These are phyloP conservation scores for Ceratocystis ficicola DNA, from an alignment of 2,329 filamentous ascomycete species.

Conservation along the genomic window DNA sequence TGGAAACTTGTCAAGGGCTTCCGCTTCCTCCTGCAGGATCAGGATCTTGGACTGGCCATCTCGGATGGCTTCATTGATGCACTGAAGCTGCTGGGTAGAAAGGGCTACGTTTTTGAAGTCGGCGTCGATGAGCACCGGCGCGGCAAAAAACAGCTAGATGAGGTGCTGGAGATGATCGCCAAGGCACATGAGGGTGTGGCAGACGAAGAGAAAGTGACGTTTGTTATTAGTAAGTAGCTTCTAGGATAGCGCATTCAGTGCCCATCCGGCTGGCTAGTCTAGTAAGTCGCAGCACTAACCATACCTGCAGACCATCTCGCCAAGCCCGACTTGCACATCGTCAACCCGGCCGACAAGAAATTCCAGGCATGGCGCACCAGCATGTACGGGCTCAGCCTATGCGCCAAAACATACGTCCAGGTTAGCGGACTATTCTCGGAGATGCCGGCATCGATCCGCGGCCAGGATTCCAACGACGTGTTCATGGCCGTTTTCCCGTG, in stretches of 20 bases:
- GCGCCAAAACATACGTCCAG: slow-evolving; percentile 68
- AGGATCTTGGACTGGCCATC: slow-evolving; percentile 54
- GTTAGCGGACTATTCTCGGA: slow-evolving; percentile 79
- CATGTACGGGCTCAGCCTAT: slow-evolving; percentile 54
- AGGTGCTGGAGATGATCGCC: slow-evolving; percentile 57
- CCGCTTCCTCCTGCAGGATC: slow-evolving; percentile 71
- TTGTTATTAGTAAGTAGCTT: slow-evolving; percentile 51
- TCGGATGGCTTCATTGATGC: slow-evolving; percentile 51
- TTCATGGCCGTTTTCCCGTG: slow-evolving; percentile 56
- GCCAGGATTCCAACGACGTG: slow-evolving; percentile 41
- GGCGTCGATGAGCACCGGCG: slow-evolving; percentile 71
- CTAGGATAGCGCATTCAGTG: neutral
- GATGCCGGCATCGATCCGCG: slow-evolving; percentile 47
- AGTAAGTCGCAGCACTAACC: neutral
- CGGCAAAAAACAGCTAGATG: slow-evolving; percentile 60
- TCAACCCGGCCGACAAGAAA: slow-evolving; percentile 44
- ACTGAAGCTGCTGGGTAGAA: slow-evolving; percentile 51
- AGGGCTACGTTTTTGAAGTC: slow-evolving; percentile 63
- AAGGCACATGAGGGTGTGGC: slow-evolving; percentile 50
- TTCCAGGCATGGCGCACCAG: slow-evolving; percentile 59
- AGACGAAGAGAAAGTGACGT: slow-evolving; percentile 47
- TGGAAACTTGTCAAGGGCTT: slow-evolving; percentile 66
- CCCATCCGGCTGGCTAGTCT: neutral
- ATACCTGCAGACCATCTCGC: slow-evolving; percentile 63
- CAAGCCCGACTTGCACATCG: slow-evolving; percentile 65